Conservation (phyloP, 2,329 filamentous ascomycete genomes). For the Ceratocystis papillata region DNA sequence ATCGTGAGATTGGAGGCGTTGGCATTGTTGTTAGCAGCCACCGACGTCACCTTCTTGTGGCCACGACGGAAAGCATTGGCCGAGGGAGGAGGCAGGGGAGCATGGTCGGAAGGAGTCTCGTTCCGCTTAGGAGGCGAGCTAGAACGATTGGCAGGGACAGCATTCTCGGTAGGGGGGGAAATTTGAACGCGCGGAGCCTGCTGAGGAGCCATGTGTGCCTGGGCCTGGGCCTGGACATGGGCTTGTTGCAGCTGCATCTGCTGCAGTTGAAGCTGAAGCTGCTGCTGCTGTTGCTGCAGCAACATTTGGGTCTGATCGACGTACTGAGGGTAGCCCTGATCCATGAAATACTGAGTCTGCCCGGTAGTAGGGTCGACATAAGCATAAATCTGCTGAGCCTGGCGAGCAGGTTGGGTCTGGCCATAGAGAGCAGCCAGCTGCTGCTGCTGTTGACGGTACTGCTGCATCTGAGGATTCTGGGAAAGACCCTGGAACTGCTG, state of each 20-base stretch:
- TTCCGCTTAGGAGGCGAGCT: constrained; percentile 55
- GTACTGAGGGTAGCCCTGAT: constrained; percentile 46
- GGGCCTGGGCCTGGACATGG: constrained; percentile 25
- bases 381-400: constrained; percentile 38
- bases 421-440: constrained; percentile 33
- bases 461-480: constrained; percentile 45
- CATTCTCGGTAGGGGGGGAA: constrained; percentile 61
- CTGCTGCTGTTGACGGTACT: constrained; percentile 37
- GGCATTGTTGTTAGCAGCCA: constrained; percentile 39
- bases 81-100: constrained; percentile 72
- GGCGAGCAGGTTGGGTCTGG: constrained; percentile 35
- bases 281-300: constrained; percentile 38
- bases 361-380: constrained; percentile 81
- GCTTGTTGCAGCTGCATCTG: constrained; percentile 35
- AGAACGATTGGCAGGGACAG: constrained; percentile 46
- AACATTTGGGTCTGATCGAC: constrained; percentile 31
- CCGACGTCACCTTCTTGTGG: constrained; percentile 80
- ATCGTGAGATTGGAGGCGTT: constrained; percentile 43
- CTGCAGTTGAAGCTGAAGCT: constrained; percentile 35
- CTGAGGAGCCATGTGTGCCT: constrained; percentile 20
- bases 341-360: constrained; percentile 70
- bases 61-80: constrained; percentile 86
- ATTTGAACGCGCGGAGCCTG: constrained; percentile 60
- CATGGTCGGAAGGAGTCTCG: constrained; percentile 55
- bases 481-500: constrained; percentile 73